Conservation (phyloP, 495 filamentous ascomycete genomes). For the Lophiotrema nucula region DNA sequence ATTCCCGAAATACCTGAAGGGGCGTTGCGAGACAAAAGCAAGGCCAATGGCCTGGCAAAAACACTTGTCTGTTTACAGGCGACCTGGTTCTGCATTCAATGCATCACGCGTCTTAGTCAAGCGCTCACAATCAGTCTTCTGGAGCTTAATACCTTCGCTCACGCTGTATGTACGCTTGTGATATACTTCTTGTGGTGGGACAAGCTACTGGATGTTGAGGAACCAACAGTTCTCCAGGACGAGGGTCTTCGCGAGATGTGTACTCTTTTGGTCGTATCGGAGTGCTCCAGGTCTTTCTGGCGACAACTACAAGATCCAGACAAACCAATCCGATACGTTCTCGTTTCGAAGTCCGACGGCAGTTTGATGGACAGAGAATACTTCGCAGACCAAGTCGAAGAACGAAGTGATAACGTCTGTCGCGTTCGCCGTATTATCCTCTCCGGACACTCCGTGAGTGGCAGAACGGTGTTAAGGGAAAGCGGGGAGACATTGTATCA, state of each 20-base stretch:
- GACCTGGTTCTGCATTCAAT: slow-evolving; percentile 42
- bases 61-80: slow-evolving; percentile 40
- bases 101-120: slow-evolving; percentile 34
- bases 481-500: no score
- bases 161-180: slow-evolving; percentile 43
- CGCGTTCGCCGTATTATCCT: no score
- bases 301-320: no score
- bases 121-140: slow-evolving; percentile 40
- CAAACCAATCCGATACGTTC: no score
- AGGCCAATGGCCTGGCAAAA: slow-evolving; percentile 43
- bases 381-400: no score
- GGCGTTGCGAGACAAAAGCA: slow-evolving; percentile 45
- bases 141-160: slow-evolving; percentile 47
- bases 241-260: neutral
- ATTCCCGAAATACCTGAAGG: slow-evolving; percentile 34
- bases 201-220: slow-evolving; percentile 44
- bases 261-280: no score
- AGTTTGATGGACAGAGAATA: no score
- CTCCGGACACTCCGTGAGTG: no score
- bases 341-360: no score
- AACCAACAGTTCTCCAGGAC: slow-evolving; percentile 23
- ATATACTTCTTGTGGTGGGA: slow-evolving; percentile 47
- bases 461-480: no score
- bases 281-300: no score
- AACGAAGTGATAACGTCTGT: no score